Evolutionary conservation across 1,284 basidiomycete species (phyloP).

Genomic region (Xerocomus nothofagi): DNA sequence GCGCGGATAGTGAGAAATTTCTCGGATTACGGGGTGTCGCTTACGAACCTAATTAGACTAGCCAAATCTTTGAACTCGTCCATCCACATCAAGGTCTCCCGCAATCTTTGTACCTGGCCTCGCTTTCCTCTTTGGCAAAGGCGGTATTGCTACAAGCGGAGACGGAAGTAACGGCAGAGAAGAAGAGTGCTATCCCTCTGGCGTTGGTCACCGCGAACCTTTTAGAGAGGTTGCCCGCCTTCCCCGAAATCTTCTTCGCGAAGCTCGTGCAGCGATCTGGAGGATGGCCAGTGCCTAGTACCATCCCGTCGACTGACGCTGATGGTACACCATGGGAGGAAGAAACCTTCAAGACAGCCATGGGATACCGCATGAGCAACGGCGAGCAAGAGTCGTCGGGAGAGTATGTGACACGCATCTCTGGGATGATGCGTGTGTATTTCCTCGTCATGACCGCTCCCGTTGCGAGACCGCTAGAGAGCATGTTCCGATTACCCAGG

Average conservation of each 20-base stretch:
- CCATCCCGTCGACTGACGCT: constrained; percentile 49
- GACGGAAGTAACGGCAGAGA: constrained; percentile 89
- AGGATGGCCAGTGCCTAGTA: constrained; percentile 64
- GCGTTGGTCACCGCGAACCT: constrained; percentile 65
- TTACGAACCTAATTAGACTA: constrained; percentile 49
- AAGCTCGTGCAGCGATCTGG: constrained; percentile 81
- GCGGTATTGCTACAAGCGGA: constrained; percentile 91
- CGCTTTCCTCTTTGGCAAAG: constrained; percentile 87
- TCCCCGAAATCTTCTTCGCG: constrained; percentile 77
- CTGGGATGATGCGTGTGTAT: constrained; percentile 87
- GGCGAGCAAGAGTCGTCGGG: constrained; percentile 47
- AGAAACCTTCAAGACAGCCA: constrained; percentile 60
- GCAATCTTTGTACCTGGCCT: constrained; percentile 65
- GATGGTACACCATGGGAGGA: constrained; percentile 53
- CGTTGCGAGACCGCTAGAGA: constrained; percentile 43
- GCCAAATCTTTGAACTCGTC: constrained; percentile 60
- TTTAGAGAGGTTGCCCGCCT: constrained; percentile 41
- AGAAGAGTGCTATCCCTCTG: constrained; percentile 81
- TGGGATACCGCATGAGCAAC: constrained; percentile 57
- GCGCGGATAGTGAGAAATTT: constrained; percentile 62
- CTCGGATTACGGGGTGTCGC: constrained; percentile 3
- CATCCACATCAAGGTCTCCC: constrained; percentile 41
- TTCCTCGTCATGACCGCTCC: constrained; percentile 69
- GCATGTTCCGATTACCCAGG: constrained; percentile 58
- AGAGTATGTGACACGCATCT: constrained; percentile 76